A percentile compares a stretch with the other conserved stretches of the same genome.
Conservation (phyloP, 2,329 filamentous ascomycete species). For the Plenodomus tracheiphilus region DNA sequence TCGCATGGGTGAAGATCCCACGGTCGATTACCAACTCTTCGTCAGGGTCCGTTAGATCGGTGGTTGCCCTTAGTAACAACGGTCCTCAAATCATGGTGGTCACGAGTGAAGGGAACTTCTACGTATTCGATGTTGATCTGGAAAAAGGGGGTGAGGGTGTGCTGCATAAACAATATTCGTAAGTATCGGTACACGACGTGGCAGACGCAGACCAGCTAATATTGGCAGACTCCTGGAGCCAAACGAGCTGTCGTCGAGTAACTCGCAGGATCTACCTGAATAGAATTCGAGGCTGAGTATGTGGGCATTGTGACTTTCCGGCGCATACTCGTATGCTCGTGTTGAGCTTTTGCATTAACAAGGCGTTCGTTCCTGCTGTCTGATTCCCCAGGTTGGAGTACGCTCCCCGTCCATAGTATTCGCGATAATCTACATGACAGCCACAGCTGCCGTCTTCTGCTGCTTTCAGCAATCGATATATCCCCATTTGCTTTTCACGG, state of each 20-base stretch:
- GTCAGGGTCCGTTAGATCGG: slow-evolving; percentile 69
- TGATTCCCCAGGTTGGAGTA: slow-evolving; percentile 29
- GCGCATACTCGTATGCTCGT: not conserved
- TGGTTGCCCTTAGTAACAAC: slow-evolving; percentile 96
- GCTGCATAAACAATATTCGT: slow-evolving; percentile 91
- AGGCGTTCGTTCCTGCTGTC: slow-evolving; percentile 26
- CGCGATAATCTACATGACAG: not conserved
- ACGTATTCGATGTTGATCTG: slow-evolving; percentile 93
- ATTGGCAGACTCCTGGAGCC: slow-evolving; percentile 38
- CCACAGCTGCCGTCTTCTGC: not conserved
- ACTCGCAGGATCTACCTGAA: slow-evolving; percentile 35
- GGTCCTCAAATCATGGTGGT: slow-evolving; percentile 98
- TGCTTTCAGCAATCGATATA: not conserved
- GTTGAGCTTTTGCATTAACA: slow-evolving; percentile 32
- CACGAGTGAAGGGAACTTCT: slow-evolving; percentile 92
- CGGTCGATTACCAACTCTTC: slow-evolving; percentile 53
- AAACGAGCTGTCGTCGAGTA: slow-evolving; percentile 37
- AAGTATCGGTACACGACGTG: slow-evolving; percentile 48
- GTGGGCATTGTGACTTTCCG: slow-evolving; percentile 4
- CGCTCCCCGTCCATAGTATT: slow-evolving; percentile 4
- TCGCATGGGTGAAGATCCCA: slow-evolving; percentile 94
- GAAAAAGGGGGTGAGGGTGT: slow-evolving; percentile 92
- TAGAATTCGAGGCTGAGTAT: slow-evolving; percentile 11
- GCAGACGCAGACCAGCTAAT: slow-evolving; percentile 14
- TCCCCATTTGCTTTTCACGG: not conserved